Evolutionary conservation across 1,139 yeast genomes (phyloP), one percentile per base, ranked within the genome.

Genomic region (Debaryomyces sp.): DNA sequence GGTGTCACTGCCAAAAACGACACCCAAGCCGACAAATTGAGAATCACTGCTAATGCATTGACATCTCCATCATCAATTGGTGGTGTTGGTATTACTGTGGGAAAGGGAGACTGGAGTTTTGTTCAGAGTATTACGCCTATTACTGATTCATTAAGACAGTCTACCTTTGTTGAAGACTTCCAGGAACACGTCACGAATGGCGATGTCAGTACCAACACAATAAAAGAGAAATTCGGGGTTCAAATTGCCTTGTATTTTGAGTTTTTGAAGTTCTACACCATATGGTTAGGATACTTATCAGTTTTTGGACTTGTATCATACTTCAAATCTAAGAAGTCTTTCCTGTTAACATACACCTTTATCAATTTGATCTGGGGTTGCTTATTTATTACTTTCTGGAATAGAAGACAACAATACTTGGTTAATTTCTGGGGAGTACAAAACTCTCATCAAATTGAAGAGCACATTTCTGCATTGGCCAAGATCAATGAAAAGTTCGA

Each of bases 201-300:
- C 2, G 54, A 58, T 23, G 72, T 76, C 47, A 57, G 77, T 34
- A 70, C 82, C n/a, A 64, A 64, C 41, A 54, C 61, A 38, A 68
- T 85, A 51, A 76, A 78, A 53, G 68, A 68, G 32, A 68, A 72
- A 36, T 85, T 82, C 57, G 94, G 95, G 39, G 81, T 82, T 35
- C 77, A 80, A 55, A 78, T 84, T 43, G 94, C 95, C 1, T 68
- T 91, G 50, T 91, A 91, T 67, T 90, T 90, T 68, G 89, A 85
- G 43, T 90, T 84, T 63, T 70, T 84, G 50, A 84, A 82, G 56
- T 78, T 72, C 55, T 89, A 89, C 66, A 78, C 82, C 50, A 60
- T 69, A 15, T 82, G 89, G 80, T 76, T 91, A 49, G 53, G 75
- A 7, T 59, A 81, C 78, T 44, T 77, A 80, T 43, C 73, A 53